Evolutionary conservation across 164 flowering plant genomes (phyloP), one percentile per base, ranked within the genome.

Genomic region (Umbellularia californica): DNA sequence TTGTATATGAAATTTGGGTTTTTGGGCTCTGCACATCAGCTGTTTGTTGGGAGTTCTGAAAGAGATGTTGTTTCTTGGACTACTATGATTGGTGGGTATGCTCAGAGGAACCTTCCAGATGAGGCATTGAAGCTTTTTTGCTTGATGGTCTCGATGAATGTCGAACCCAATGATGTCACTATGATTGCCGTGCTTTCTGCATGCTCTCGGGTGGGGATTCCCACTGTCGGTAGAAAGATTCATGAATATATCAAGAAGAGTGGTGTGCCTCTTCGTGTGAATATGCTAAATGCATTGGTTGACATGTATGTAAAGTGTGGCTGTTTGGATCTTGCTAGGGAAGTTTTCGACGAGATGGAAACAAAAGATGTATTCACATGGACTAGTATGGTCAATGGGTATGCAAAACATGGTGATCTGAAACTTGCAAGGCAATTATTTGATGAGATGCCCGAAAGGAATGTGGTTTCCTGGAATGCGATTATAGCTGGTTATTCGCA

Each of bases 261-360:
- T 15, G 74, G 75, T 63, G 75, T 82, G 65, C 71, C 68, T 35
- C 73, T 77, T 71, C 78, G 79, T 47, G 24, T 84, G 13, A 92
- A 85, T 80, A 79, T 90, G 84, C 68, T 77, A 75, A 92, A 90
- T 79, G 84, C 92, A 17, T 71, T 89, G 76, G 50, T 90, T 78
- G 97, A 92, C 79, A 87, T 89, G 93, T 88, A 89, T 74, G 83
- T 84, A 2, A 92, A 92, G 74, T 90, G 94, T 79, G 93, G 90
- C 55, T 75, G 83, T 68, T 74, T 90, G 76, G 75, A n/a, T 22
- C 68, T 58, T 63, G 93, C 93, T 5, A 82, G 78, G 62, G 84
- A 83, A 73, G 66, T 88, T 22, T 92, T 92, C 73, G 83, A 85
- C 25, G 73, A 35, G 41, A 89, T 90, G 92, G 78, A 74, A 41